These are phyloP conservation scores for Microdochium trichocladiopsis DNA, from an alignment of 2,329 filamentous ascomycete genomes.

Conservation along the genomic window DNA sequence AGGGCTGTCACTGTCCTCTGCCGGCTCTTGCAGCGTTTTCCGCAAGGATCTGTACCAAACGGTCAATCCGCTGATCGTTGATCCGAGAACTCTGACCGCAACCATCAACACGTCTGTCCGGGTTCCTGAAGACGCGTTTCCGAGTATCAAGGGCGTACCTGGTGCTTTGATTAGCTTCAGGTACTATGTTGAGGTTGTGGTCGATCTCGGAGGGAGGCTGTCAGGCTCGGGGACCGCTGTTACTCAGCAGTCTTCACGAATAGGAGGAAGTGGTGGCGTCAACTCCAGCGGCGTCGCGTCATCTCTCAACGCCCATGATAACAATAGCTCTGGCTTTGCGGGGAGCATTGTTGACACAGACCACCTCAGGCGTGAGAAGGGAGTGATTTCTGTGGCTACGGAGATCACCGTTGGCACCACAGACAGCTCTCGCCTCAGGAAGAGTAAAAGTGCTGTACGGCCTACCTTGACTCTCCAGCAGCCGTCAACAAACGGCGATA, in stretches of 20 bases:
- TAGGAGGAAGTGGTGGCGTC: constrained; percentile 10
- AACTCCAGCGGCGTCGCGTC: constrained; percentile 15
- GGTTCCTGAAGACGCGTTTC: constrained; percentile 85
- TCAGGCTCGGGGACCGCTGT: constrained; percentile 28
- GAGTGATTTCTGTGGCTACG: constrained; percentile 80
- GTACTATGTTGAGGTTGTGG: constrained; percentile 87
- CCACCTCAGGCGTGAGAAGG: constrained; percentile 78
- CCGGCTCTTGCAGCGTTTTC: constrained; percentile 84
- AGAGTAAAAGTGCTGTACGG: constrained; percentile 13
- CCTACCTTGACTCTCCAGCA: constrained; percentile 13
- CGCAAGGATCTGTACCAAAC: constrained; percentile 90
- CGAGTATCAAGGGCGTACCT: constrained; percentile 83
- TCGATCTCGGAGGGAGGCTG: constrained; percentile 85
- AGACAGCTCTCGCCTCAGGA: constrained; percentile 45
- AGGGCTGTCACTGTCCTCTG: constrained; percentile 78
- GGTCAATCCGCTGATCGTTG: constrained; percentile 80
- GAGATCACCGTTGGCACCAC: constrained; percentile 82
- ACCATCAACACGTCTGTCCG: constrained; percentile 77
- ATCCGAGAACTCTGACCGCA: constrained; percentile 70
- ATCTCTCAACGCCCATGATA: constrained; percentile 30
- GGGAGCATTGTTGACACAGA: constrained; percentile 82
- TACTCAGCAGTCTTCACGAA: constrained; percentile 29
- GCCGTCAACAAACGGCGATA: constrained; percentile 7
- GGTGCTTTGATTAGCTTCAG: constrained; percentile 93
- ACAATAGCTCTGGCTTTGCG: constrained; percentile 45